Evolutionary conservation across 441 rosid genomes (phyloP).

Genomic region (Flueggea neowawraea): DNA sequence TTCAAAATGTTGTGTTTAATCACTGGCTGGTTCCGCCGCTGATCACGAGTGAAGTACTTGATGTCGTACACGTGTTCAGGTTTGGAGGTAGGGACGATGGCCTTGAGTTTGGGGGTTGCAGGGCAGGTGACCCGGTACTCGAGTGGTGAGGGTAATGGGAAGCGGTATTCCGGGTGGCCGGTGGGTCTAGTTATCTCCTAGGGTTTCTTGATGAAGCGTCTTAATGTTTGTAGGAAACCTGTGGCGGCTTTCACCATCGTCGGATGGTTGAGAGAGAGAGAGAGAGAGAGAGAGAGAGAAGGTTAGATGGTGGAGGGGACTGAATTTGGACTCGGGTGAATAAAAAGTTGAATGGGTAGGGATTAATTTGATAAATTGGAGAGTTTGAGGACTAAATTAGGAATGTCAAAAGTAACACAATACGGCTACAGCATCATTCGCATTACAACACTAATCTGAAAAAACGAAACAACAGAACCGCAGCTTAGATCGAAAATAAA

Average conservation of each 20-base stretch:
- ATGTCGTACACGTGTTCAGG: constrained; percentile 92
- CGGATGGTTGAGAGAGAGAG: background rate
- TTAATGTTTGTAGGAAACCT: constrained; percentile 57
- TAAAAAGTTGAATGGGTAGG: too few species aligned
- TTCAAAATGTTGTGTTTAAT: constrained; percentile 59
- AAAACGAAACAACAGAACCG: too few species aligned
- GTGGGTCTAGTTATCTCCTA: constrained; percentile 95
- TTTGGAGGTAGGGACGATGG: constrained; percentile 68
- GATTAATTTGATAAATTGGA: too few species aligned
- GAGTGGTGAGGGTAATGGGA: constrained; percentile 48
- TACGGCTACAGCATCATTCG: too few species aligned
- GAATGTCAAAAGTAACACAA: too few species aligned
- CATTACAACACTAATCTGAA: too few species aligned
- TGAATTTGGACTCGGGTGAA: too few species aligned
- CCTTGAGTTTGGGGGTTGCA: constrained; percentile 43
- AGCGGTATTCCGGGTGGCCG: constrained; percentile 71
- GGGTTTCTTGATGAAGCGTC: constrained; percentile 75
- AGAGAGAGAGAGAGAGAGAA: background rate
- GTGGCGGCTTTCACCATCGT: constrained; percentile 60
- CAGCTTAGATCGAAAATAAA: too few species aligned
- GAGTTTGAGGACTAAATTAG: too few species aligned
- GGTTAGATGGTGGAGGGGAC: too few species aligned
- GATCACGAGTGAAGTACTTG: constrained; percentile 70
- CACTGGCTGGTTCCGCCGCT: constrained; percentile 85
- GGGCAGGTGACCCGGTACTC: constrained; percentile 81